These are phyloP conservation scores for Teunomyces gatunensis DNA, from an alignment of 805 yeast species.

Conservation along the genomic window DNA sequence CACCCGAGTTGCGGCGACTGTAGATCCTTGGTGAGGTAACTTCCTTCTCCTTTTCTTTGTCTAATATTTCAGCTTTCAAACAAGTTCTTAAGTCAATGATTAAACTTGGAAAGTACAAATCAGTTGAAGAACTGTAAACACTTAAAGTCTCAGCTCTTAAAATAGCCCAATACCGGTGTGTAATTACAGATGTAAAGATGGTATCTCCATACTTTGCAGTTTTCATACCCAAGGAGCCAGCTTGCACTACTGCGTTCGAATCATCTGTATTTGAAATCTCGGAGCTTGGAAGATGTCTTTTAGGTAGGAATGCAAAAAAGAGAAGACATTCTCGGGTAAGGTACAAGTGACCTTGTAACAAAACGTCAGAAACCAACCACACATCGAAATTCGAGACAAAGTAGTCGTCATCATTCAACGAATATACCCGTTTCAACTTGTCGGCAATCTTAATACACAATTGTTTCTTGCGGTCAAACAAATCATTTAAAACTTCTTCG, in stretches of 20 bases:
- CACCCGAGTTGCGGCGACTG: background rate
- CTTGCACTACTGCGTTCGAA: conserved; percentile 25
- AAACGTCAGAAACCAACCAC: conserved; percentile 80
- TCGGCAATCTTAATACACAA: conserved; percentile 31
- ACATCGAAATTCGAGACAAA: conserved; percentile 63
- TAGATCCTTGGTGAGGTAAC: conserved; percentile 5
- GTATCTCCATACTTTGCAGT: conserved; percentile 39
- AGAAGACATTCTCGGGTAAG: conserved; percentile 62
- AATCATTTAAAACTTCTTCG: conserved; percentile 7
- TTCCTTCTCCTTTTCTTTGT: conserved; percentile 16
- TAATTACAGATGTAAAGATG: conserved; percentile 29
- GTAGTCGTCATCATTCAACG: conserved; percentile 52
- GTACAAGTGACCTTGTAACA: conserved; percentile 82
- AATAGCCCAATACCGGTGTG: conserved; percentile 75
- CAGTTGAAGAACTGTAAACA: conserved; percentile 68
- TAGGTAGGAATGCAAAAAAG: conserved; percentile 79
- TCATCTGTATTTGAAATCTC: conserved; percentile 19
- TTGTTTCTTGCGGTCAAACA: conserved; percentile 9
- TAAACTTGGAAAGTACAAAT: conserved; percentile 77
- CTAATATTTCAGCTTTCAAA: conserved; percentile 52
- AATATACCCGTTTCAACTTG: conserved; percentile 35
- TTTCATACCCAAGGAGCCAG: conserved; percentile 39
- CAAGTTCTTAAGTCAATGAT: conserved; percentile 72
- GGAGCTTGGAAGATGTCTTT: conserved; percentile 12
- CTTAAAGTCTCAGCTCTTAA: conserved; percentile 66